These are phyloP conservation scores for Dactylellina parvicollis DNA, from an alignment of 2,329 filamentous ascomycete species.

Conservation along the genomic window DNA sequence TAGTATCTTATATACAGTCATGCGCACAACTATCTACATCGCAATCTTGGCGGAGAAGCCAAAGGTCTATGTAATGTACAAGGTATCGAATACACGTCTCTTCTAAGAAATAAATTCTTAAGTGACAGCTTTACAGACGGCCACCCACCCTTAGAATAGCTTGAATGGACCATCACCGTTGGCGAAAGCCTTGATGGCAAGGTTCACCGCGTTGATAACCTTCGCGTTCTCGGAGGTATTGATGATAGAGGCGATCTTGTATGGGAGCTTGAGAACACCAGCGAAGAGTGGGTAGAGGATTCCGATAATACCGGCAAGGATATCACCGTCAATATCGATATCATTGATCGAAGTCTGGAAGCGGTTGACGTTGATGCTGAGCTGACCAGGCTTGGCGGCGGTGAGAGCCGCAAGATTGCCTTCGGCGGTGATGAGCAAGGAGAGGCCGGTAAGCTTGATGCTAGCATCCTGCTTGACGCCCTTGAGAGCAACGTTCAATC, in stretches of 20 bases:
- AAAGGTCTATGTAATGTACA: slow-evolving; percentile 8
- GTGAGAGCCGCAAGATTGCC: slow-evolving; percentile 8
- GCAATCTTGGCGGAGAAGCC: not conserved
- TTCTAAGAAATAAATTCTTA: not conserved
- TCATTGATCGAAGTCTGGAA: slow-evolving; percentile 20
- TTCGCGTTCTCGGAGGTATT: slow-evolving; percentile 46
- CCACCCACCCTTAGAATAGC: not conserved
- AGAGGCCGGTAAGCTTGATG: slow-evolving; percentile 25
- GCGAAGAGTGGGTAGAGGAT: slow-evolving; percentile 35
- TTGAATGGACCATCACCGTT: slow-evolving; percentile 13
- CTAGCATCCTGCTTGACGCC: slow-evolving; percentile 27
- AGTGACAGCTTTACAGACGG: not conserved
- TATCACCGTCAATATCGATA: slow-evolving; percentile 35
- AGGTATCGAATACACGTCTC: not conserved
- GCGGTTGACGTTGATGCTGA: slow-evolving; percentile 20
- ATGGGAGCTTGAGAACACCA: slow-evolving; percentile 46
- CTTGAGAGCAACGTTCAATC: slow-evolving; percentile 16
- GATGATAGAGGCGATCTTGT: slow-evolving; percentile 39
- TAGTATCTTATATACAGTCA: not conserved
- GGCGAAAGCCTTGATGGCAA: slow-evolving; percentile 37
- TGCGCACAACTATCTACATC: not conserved
- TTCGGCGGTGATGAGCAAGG: slow-evolving; percentile 24
- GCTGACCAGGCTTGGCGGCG: not conserved
- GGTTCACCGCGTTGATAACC: slow-evolving; percentile 23
- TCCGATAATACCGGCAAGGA: slow-evolving; percentile 31